Percentiles rank a stretch among this genome's conserved stretches.
Conservation (phyloP, 176 grass and related monocot genomes). For the Rhynchospora pubera region DNA sequence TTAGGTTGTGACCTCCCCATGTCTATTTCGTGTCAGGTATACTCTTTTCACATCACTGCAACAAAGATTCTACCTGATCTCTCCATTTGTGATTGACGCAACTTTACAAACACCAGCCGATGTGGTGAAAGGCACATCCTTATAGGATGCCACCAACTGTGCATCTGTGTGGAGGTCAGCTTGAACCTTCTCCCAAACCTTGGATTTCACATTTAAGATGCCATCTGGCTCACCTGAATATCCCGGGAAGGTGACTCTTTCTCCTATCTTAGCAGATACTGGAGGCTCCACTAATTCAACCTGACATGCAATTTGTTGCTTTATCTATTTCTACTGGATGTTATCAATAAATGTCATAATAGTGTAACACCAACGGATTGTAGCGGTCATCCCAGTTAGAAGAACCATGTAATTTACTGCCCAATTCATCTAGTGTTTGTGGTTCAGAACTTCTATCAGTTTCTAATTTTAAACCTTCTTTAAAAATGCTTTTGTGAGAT, state of each 20-base stretch:
- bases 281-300: conserved; percentile 84
- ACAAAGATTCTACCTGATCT: conserved; percentile 38
- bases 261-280: conserved; percentile 40
- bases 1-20: background rate
- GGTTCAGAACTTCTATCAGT: background rate
- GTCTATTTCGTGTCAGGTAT: background rate
- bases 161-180: conserved; percentile 55
- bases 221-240: conserved; percentile 56
- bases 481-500: background rate
- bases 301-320: conserved; percentile 23
- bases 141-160: conserved; percentile 64
- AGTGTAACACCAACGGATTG: background rate
- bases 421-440: background rate
- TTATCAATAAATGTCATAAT: background rate
- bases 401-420: background rate
- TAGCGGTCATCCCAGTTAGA: background rate
- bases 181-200: conserved; percentile 75
- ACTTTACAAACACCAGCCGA: conserved; percentile 67
- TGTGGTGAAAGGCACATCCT: conserved; percentile 58
- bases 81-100: conserved; percentile 50
- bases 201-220: conserved; percentile 62
- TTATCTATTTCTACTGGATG: background rate
- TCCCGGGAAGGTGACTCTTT: conserved; percentile 59
- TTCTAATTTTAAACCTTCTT: conserved; percentile 2
- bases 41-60: background rate